These are phyloP conservation scores for Colletotrichum sp. DNA, from an alignment of 2,329 filamentous ascomycete genomes.

Conservation along the genomic window DNA sequence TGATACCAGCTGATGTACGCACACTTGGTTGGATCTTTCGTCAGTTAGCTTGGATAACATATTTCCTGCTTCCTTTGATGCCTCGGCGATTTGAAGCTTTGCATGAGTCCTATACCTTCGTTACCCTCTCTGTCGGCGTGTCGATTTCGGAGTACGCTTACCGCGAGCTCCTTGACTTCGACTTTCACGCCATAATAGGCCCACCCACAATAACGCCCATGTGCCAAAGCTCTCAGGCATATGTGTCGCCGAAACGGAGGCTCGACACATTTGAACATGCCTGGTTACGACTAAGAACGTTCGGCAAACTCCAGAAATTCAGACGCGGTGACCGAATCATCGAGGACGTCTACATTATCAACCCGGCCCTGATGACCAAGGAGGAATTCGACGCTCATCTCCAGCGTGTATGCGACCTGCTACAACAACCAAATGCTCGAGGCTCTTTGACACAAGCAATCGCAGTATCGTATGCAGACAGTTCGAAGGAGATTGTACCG, in stretches of 20 bases:
- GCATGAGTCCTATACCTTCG: accelerated
- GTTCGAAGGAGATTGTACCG: accelerated
- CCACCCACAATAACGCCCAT: not conserved
- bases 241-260: not conserved
- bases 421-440: accelerated
- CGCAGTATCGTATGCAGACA: not conserved
- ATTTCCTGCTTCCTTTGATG: not conserved
- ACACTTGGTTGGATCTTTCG: no score
- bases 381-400: not conserved
- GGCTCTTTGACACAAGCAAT: accelerated
- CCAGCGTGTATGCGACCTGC: accelerated
- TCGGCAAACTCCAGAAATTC: not conserved
- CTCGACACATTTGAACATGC: no score
- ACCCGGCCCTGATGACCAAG: accelerated
- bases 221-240: not conserved
- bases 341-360: not conserved
- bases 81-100: accelerated
- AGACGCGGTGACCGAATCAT: not conserved
- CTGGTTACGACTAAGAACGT: not conserved
- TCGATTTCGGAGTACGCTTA: not conserved
- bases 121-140: accelerated
- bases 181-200: accelerated
- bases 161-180: not conserved
- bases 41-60: accelerated
- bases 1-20: accelerated